Conservation (phyloP, 257 asterid genomes). For the Solanum dulcamara region DNA sequence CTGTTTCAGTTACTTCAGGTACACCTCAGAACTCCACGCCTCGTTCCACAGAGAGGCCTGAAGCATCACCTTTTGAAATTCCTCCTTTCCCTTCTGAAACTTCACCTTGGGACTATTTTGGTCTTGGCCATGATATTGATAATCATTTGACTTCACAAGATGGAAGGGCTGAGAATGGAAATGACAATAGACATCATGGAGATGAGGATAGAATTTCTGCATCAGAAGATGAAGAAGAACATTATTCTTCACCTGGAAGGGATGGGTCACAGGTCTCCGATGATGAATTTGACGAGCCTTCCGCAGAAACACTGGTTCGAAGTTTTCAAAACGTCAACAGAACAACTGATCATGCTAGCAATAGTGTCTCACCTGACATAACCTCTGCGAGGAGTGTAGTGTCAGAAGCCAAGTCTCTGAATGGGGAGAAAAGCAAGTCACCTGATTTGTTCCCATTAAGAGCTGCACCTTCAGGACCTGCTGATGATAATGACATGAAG, state of each 20-base stretch:
- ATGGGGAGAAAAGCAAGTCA: slow-evolving; percentile 40
- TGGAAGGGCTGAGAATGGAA: slow-evolving; percentile 17
- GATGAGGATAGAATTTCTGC: slow-evolving; percentile 35
- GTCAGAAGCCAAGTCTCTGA: slow-evolving; percentile 31
- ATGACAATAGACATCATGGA: slow-evolving; percentile 17
- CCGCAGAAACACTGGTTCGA: slow-evolving; percentile 61
- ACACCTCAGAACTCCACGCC: slow-evolving; percentile 61
- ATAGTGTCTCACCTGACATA: slow-evolving; percentile 11
- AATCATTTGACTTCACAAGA: slow-evolving; percentile 46
- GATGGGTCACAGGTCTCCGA: slow-evolving; percentile 71
- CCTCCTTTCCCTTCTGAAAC: slow-evolving; percentile 31
- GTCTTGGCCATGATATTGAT: slow-evolving; percentile 56
- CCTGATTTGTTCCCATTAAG: slow-evolving; percentile 69
- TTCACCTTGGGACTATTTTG: slow-evolving; percentile 94
- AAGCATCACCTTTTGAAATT: slow-evolving; percentile 28
- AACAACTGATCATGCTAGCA: slow-evolving; percentile 19
- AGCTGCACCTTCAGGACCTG: slow-evolving; percentile 40
- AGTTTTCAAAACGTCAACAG: slow-evolving; percentile 71
- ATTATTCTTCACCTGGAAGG: slow-evolving; percentile 28
- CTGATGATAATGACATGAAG: slow-evolving; percentile 36
- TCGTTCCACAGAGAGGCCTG: slow-evolving; percentile 37
- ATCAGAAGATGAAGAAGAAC: slow-evolving; percentile 33
- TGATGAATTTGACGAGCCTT: slow-evolving; percentile 88
- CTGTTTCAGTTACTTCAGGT: slow-evolving; percentile 45
- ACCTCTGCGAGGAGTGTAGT: slow-evolving; percentile 11